phyloP scores from a whole-genome alignment of 1,284 basidiomycete species.

The Microbotryum silenes-acaulis region DNA sequence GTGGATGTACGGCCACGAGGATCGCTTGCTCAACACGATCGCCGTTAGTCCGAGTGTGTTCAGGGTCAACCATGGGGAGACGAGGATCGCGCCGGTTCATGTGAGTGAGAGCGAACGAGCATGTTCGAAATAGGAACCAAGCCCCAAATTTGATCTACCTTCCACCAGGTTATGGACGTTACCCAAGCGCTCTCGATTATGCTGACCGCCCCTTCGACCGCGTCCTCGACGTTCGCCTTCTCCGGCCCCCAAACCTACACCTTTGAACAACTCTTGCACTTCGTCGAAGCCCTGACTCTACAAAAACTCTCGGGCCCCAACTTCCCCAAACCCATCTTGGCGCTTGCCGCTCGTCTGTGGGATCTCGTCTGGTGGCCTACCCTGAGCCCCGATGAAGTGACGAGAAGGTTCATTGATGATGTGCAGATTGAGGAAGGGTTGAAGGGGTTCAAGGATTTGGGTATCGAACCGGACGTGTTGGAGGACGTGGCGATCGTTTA shows the following conservation, averaged over 20 bases:
- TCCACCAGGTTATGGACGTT: slow-evolving; percentile 72
- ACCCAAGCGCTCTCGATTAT: slow-evolving; percentile 83
- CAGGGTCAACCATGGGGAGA: slow-evolving; percentile 82
- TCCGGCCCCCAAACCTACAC: slow-evolving; percentile 84
- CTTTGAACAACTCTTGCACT: slow-evolving; percentile 71
- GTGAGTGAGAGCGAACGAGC: slow-evolving; percentile 47
- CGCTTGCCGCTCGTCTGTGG: slow-evolving; percentile 56
- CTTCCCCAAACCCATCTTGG: slow-evolving; percentile 68
- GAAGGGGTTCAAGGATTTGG: slow-evolving; percentile 48
- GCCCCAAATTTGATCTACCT: not conserved
- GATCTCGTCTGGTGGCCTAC: slow-evolving; percentile 89
- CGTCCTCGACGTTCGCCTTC: slow-evolving; percentile 63
- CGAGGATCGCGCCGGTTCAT: slow-evolving; percentile 83
- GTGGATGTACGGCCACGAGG: slow-evolving; percentile 85
- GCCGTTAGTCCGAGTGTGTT: slow-evolving; percentile 90
- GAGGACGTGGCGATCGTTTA: slow-evolving; percentile 88
- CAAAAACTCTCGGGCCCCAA: slow-evolving; percentile 59
- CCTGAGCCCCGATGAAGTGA: slow-evolving; percentile 82
- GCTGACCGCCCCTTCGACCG: slow-evolving; percentile 55
- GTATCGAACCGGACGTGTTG: slow-evolving; percentile 66
- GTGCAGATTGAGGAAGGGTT: slow-evolving; percentile 49
- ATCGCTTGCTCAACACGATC: slow-evolving; percentile 88
- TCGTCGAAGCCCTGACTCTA: slow-evolving; percentile 74
- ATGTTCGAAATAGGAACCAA: not conserved
- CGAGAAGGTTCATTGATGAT: slow-evolving; percentile 81